Evolutionary conservation across 2,329 filamentous ascomycete genomes (phyloP), one percentile per base, ranked within the genome.

Genomic region (Cryphonectria nitschkei): DNA sequence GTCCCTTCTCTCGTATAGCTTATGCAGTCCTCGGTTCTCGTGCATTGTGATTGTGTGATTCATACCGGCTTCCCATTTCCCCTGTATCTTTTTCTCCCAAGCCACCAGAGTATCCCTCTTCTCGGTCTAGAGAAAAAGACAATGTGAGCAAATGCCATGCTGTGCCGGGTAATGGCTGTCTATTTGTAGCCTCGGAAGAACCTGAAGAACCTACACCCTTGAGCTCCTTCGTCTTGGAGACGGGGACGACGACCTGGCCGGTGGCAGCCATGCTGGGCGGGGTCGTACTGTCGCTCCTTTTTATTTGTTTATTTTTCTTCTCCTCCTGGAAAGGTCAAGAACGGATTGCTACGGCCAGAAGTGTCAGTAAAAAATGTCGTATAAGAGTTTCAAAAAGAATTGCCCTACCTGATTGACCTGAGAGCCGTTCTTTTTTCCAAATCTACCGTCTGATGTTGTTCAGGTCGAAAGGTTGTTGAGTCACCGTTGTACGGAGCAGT

Each of bases 81-180:
- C 84, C 83, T 98, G 95, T 83, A 97, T 98, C 80, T 94, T 94
- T 84, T 96, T 97, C 84, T 98, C 95, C 77, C 92, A 88, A 43
- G 89, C 89, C 76, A 96, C 91, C 75, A 97, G 85, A 66, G 90
- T 88, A 78, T 97, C 94, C 80, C 94, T 87, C 84, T 97, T 97
- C 77, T 97, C 93, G 54, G 94, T 97, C 88, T 93, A 77, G 72
- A 77, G 72, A 69, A 73, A 74, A 68, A 72, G 73, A 71, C 61
- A 73, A 73, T 74, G 76, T 75, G 32, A 70, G 65, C 13, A 50
- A 7, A 32, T 26, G 19, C 11, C 4, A 22, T 52, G 16, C 32
- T 32, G 22, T 37, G 32, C 22, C 19, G 58, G 22, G 34, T 3
- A n/a, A 50, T 3, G 58, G 32, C 9, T 22, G 16, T 32, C 29